Conservation (phyloP, 2,329 filamentous ascomycete species). For the Exophiala xenobiotica region DNA sequence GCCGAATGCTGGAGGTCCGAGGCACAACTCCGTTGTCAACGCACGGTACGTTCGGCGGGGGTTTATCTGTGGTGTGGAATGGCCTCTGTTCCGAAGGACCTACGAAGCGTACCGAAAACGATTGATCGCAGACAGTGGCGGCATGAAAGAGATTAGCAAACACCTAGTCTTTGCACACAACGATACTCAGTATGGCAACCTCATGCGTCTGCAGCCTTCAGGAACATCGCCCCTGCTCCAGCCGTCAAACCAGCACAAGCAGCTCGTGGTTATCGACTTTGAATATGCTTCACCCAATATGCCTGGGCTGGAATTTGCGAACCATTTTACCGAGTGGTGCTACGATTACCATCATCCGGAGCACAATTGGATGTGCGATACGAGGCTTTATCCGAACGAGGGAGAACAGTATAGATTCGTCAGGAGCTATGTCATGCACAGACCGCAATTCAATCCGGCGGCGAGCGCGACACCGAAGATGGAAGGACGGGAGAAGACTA, state of each 20-base stretch:
- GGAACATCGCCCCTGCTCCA: slow-evolving; percentile 80
- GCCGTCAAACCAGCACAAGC: slow-evolving; percentile 91
- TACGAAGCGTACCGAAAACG: slow-evolving; percentile 76
- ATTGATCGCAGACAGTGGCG: slow-evolving; percentile 71
- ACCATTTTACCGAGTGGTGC: slow-evolving; percentile 97
- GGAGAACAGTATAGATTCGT: slow-evolving; percentile 70
- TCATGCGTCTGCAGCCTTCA: slow-evolving; percentile 71
- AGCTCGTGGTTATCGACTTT: slow-evolving; percentile 95
- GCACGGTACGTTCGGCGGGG: slow-evolving; percentile 49
- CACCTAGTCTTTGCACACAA: slow-evolving; percentile 94
- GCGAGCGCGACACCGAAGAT: slow-evolving; percentile 51
- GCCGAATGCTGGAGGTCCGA: slow-evolving; percentile 38
- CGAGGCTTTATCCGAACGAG: slow-evolving; percentile 70
- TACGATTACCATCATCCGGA: slow-evolving; percentile 87
- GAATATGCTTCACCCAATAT: slow-evolving; percentile 92
- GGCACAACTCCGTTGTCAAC: slow-evolving; percentile 10
- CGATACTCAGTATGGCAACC: slow-evolving; percentile 98
- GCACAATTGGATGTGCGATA: slow-evolving; percentile 66
- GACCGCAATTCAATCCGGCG: slow-evolving; percentile 61
- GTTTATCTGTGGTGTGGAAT: slow-evolving; percentile 79
- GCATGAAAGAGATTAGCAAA: slow-evolving; percentile 64
- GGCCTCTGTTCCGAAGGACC: slow-evolving; percentile 71
- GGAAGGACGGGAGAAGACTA: slow-evolving; percentile 35
- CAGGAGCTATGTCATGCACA: slow-evolving; percentile 80
- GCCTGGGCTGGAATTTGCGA: slow-evolving; percentile 86